Base-by-base conservation (phyloP, 805 yeast species). In the Lachancea fermentati region DNA sequence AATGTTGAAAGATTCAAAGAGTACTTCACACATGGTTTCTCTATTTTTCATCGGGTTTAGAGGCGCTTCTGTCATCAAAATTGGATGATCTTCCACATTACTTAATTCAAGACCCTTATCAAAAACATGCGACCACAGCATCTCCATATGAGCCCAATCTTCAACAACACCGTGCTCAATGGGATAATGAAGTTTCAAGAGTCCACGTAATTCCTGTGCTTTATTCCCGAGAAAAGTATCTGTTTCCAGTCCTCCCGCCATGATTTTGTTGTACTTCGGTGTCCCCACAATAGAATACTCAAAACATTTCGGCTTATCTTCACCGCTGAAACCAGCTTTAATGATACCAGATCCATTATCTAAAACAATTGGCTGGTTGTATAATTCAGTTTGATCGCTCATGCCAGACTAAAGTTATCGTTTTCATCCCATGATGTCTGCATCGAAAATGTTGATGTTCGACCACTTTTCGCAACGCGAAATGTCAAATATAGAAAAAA, bases 281-380 rank as follows among this genome's bases (percentile, higher is more conserved):
- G 81, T 67, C 4, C 97, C 97, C 2, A 86, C 72, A 19, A 81
- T 62, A 16, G 86, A 66, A 2, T 88, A 78, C 19, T 78, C 76
- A 49, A 70, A 71, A 33, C 75, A 61, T 51, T 77, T 73, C 3
- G 97, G 97, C 49, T 69, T 73, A 36, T 86, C 93, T 49, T 85
- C 94, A 16, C 97, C 96, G 0, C 96, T 95, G 61, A 89, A 85
- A 1, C 97, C 97, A 1, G 94, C 85, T 57, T 87, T 84, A 40
- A 89, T 68, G 29, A 73, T 72, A 1, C 95, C 95, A 3, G 95
- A 81, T 5, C 97, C 96, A 62, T 79, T 81, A 57, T 83, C 91
- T n/a, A 83, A 64, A 28, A 83, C 87, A 25, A 83, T 68, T 3
- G 89, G 88, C 58, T 83, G 91, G 53, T 81, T 81, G 41, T 75